Conservation (phyloP, 139 green algal species). For the Tetradesmus obliquus region DNA sequence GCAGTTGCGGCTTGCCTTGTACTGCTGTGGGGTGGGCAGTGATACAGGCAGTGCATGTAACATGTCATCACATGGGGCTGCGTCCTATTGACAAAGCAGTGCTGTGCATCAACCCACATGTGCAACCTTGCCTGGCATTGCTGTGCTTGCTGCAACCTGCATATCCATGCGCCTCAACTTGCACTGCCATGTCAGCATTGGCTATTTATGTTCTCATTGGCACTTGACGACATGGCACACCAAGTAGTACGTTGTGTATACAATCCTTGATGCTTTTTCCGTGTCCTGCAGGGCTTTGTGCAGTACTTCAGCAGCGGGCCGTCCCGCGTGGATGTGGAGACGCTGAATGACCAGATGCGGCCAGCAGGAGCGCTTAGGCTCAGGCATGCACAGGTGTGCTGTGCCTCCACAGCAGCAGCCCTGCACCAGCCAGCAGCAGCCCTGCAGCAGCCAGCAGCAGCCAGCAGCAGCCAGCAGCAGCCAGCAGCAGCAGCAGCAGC, state of each 20-base stretch:
- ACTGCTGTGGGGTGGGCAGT: no score
- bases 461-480: neutral
- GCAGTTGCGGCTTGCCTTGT: no score
- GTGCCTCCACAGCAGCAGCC: neutral
- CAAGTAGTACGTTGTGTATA: neutral
- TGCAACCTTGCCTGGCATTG: neutral
- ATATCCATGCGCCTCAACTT: neutral
- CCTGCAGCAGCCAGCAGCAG: neutral
- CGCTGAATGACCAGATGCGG: constrained; percentile 84
- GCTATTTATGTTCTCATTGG: neutral
- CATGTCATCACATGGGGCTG: no score
- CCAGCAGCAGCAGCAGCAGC: no score
- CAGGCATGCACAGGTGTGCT: constrained; percentile 32
- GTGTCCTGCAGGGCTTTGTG: constrained; percentile 65
- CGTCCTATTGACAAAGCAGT: no score
- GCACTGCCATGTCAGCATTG: neutral
- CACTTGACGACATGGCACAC: neutral
- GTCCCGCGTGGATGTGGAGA: constrained; percentile 77
- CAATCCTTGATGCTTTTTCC: neutral
- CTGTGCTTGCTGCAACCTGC: neutral
- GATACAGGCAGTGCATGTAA: no score
- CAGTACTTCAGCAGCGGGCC: constrained; percentile 56
- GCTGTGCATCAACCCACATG: neutral
- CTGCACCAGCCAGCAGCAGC: neutral
- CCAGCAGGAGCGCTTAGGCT: constrained; percentile 35